Conservation (phyloP, 1,284 basidiomycete species). For the Trichosporon ovoides region DNA sequence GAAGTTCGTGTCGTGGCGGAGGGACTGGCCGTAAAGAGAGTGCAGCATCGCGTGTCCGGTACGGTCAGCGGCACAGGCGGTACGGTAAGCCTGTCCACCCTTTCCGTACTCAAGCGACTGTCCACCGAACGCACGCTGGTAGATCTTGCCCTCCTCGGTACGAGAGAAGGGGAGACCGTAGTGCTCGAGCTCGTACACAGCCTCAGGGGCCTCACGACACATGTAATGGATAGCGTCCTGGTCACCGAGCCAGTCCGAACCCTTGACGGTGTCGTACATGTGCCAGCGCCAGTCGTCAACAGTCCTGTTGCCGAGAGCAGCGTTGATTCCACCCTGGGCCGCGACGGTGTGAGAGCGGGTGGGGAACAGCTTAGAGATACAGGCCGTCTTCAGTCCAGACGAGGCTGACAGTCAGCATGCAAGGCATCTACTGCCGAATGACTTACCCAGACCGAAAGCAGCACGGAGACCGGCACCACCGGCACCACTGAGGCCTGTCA, state of each 20-base stretch:
- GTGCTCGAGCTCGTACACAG: constrained; percentile 75
- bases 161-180: constrained; percentile 98
- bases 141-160: constrained; percentile 99
- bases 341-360: constrained; percentile 98
- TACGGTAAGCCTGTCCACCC: constrained; percentile 98
- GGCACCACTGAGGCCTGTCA: constrained; percentile 63
- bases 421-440: not conserved
- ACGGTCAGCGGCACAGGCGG: constrained; percentile 96
- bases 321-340: constrained; percentile 99
- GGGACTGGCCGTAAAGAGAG: constrained; percentile 97
- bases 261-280: constrained; percentile 97
- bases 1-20: constrained; percentile 99
- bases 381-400: constrained; percentile 95
- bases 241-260: constrained; percentile 99
- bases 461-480: constrained; percentile 97
- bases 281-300: constrained; percentile 99
- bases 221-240: constrained; percentile 99
- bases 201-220: constrained; percentile 83
- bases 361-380: constrained; percentile 99
- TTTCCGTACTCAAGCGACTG: constrained; percentile 97
- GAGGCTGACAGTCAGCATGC: constrained; percentile 60
- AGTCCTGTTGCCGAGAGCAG: constrained; percentile 98
- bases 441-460: constrained; percentile 76
- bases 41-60: constrained; percentile 98
- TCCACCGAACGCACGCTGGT: constrained; percentile 98